These are phyloP conservation scores for Mortierella sp. DNA, from an alignment of 371 early-diverging fungal genomes.

Conservation along the genomic window DNA sequence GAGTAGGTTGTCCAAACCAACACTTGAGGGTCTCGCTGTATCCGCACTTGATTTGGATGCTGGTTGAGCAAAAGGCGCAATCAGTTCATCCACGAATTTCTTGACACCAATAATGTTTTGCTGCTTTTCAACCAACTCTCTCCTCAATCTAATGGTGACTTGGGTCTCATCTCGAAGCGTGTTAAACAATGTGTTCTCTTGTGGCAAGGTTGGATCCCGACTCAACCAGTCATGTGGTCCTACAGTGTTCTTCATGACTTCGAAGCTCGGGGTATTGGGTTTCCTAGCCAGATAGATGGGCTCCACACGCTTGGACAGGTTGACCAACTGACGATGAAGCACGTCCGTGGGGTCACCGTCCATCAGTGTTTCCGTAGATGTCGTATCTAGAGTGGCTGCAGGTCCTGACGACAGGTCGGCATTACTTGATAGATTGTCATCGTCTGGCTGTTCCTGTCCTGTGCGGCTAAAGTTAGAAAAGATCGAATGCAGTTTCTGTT, in stretches of 20 bases:
- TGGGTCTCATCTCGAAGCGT: constrained; percentile 44
- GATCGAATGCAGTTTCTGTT: constrained; percentile 29
- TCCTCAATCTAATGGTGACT: constrained; percentile 47
- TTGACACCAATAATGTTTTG: constrained; percentile 28
- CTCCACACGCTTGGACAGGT: constrained; percentile 39
- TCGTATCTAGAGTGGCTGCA: neutral
- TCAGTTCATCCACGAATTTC: constrained; percentile 43
- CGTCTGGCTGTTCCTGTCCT: no score
- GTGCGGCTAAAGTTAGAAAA: constrained; percentile 50
- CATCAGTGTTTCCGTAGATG: neutral
- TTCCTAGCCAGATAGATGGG: constrained; percentile 44
- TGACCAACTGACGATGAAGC: constrained; percentile 39
- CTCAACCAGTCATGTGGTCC: constrained; percentile 41
- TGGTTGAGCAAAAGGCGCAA: constrained; percentile 18
- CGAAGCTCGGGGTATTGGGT: constrained; percentile 34
- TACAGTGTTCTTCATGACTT: constrained; percentile 38
- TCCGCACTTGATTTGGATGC: neutral
- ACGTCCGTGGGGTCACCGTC: constrained; percentile 35
- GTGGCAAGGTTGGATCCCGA: constrained; percentile 22
- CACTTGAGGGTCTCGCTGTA: constrained; percentile 23
- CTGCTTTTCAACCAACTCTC: constrained; percentile 33
- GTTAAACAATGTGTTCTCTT: constrained; percentile 28
- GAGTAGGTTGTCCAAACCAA: constrained; percentile 38
- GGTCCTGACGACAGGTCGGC: neutral
- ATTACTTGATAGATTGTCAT: no score